Percentiles rank a stretch among this genome's conserved stretches.
These are phyloP conservation scores for Alternaria brassicae DNA, from an alignment of 2,329 filamentous ascomycete species.

Conservation along the genomic window DNA sequence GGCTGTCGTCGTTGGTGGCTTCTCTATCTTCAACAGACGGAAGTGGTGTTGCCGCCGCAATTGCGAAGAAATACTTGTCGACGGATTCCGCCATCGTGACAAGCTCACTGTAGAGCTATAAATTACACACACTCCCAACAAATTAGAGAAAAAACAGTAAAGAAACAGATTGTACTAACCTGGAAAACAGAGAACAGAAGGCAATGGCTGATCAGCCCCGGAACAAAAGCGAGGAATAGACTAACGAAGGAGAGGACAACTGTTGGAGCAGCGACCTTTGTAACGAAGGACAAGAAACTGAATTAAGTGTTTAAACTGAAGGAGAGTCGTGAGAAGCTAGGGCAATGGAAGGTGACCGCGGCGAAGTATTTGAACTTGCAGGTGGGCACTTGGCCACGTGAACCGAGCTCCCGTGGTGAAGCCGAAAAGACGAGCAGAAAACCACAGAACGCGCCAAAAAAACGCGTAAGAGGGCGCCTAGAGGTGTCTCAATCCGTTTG, in stretches of 20 bases:
- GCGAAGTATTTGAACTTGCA: neutral
- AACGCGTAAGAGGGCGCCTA: neutral
- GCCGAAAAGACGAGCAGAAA: conserved; percentile 1
- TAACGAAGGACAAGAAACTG: neutral
- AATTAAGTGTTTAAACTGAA: neutral
- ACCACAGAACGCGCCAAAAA: neutral
- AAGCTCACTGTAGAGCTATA: conserved; percentile 2
- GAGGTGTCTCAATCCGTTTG: neutral
- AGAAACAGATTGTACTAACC: conserved; percentile 7
- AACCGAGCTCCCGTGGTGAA: conserved; percentile 16
- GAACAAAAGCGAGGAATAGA: neutral
- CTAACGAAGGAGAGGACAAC: neutral
- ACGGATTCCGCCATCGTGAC: conserved; percentile 9
- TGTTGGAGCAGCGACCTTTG: neutral
- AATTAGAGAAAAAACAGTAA: neutral
- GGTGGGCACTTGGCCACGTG: neutral
- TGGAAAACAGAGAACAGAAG: neutral
- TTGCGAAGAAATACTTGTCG: conserved; percentile 11
- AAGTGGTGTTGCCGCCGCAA: conserved; percentile 14
- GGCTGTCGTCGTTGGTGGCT: neutral
- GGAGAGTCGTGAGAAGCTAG: neutral
- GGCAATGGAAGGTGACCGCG: conserved; percentile 1
- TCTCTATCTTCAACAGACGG: neutral
- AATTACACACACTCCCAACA: neutral
- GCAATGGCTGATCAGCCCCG: neutral